Evolutionary conservation across 2,329 filamentous ascomycete genomes (phyloP).

Genomic region (Cadophora sp.): DNA sequence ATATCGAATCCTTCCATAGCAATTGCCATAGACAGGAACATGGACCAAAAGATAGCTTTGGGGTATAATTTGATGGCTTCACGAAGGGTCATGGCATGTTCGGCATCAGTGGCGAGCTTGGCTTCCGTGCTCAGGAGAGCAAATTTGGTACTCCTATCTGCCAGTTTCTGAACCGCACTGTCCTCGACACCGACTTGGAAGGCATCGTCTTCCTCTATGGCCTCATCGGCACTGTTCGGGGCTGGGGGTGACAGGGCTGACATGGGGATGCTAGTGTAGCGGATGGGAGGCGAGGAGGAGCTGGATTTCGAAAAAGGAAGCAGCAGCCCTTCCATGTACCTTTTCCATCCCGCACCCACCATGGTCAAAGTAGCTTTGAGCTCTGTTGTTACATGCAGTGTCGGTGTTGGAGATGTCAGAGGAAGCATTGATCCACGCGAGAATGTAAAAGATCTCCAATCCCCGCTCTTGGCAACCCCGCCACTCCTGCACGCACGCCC

Average conservation of each 20-base stretch:
- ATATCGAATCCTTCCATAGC: constrained; percentile 6
- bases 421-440: neutral
- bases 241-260: neutral
- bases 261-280: constrained; percentile 5
- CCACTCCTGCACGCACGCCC: neutral
- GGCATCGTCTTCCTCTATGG: neutral
- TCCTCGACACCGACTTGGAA: constrained; percentile 4
- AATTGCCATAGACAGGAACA: neutral
- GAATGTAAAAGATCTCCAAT: neutral
- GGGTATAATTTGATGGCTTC: constrained; percentile 10
- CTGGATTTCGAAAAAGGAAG: neutral
- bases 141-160: neutral
- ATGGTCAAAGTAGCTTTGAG: neutral
- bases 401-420: neutral
- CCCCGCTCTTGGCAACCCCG: constrained; percentile 9
- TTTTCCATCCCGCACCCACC: neutral
- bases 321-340: neutral
- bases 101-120: neutral
- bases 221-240: neutral
- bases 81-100: constrained; percentile 5
- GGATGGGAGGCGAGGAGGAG: neutral
- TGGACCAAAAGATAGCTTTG: neutral
- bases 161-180: neutral
- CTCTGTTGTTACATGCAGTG: neutral
- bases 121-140: constrained; percentile 4